These are phyloP conservation scores for Hanseniaspora gamundiae DNA, from an alignment of 1,139 yeast genomes.

Conservation along the genomic window DNA sequence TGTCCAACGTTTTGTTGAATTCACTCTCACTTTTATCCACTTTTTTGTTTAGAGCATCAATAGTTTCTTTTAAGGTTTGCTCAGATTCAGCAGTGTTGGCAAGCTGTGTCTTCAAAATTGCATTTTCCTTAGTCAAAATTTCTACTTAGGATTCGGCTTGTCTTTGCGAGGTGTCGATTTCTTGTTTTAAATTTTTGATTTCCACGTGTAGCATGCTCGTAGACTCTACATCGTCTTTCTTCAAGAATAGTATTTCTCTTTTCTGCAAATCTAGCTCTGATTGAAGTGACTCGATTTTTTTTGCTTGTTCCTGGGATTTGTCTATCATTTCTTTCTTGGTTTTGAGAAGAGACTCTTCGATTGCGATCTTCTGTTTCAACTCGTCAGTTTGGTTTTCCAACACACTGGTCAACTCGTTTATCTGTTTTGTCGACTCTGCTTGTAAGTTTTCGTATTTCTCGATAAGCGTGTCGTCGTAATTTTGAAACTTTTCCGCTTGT, in stretches of 20 bases:
- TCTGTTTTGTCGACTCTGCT: neutral
- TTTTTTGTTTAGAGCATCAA: constrained; percentile 10
- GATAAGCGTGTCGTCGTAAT: too few relatives aligned
- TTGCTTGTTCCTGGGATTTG: neutral
- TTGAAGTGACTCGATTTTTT: neutral
- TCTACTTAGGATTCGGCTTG: neutral
- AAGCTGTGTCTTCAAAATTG: too few relatives aligned
- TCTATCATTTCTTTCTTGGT: neutral
- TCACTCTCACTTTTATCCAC: constrained; percentile 26
- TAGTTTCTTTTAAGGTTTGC: constrained; percentile 8
- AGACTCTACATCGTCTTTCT: neutral
- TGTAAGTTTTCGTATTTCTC: neutral
- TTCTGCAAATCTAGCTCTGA: neutral
- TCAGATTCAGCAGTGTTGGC: constrained; percentile 8
- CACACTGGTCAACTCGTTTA: neutral
- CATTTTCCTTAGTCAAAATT: too few relatives aligned
- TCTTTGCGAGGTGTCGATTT: neutral
- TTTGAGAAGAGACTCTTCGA: neutral
- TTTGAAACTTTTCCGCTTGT: too few relatives aligned
- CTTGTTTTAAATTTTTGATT: neutral
- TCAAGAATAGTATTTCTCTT: neutral
- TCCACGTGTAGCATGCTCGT: neutral
- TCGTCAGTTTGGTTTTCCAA: constrained; percentile 19
- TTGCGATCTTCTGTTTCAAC: constrained; percentile 13
- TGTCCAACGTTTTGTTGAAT: constrained; percentile 40